Percentiles rank a stretch among this genome's conserved stretches.
These are phyloP conservation scores for Neurospora sp. DNA, from an alignment of 495 filamentous ascomycete species.

Conservation along the genomic window DNA sequence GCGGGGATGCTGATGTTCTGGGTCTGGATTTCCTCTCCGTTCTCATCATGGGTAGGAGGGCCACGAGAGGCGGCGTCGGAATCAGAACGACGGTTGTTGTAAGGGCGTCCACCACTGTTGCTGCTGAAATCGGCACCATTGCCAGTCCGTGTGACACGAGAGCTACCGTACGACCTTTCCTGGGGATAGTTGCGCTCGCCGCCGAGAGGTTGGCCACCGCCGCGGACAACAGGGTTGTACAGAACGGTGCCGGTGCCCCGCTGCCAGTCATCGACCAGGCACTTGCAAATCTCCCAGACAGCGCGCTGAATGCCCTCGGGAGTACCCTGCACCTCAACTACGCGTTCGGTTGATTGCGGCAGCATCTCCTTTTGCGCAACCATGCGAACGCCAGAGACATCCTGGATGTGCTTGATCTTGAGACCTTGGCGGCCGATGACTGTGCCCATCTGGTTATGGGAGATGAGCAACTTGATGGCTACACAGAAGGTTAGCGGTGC, in stretches of 20 bases:
- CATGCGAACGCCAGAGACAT: constrained; percentile 94
- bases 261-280: constrained; percentile 94
- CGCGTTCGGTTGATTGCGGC: constrained; percentile 95
- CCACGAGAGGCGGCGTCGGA: constrained; percentile 64
- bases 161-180: constrained; percentile 44
- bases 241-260: constrained; percentile 91
- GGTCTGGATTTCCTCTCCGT: constrained; percentile 94
- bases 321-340: constrained; percentile 91
- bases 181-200: constrained; percentile 19
- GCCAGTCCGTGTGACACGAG: constrained; percentile 85
- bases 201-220: constrained; percentile 48
- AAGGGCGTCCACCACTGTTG: constrained; percentile 55
- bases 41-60: constrained; percentile 78
- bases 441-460: constrained; percentile 99
- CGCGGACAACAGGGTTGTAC: constrained; percentile 87
- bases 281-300: constrained; percentile 98
- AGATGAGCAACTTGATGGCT: constrained; percentile 97
- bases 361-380: constrained; percentile 99
- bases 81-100: constrained; percentile 67
- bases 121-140: constrained; percentile 98
- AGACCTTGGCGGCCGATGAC: constrained; percentile 93
- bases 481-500: constrained; percentile 13
- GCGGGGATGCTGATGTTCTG: constrained; percentile 99
- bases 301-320: constrained; percentile 92
- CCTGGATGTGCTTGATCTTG: constrained; percentile 99